Conservation (phyloP, 805 yeast genomes). For the Yamadazyma laniorum region DNA sequence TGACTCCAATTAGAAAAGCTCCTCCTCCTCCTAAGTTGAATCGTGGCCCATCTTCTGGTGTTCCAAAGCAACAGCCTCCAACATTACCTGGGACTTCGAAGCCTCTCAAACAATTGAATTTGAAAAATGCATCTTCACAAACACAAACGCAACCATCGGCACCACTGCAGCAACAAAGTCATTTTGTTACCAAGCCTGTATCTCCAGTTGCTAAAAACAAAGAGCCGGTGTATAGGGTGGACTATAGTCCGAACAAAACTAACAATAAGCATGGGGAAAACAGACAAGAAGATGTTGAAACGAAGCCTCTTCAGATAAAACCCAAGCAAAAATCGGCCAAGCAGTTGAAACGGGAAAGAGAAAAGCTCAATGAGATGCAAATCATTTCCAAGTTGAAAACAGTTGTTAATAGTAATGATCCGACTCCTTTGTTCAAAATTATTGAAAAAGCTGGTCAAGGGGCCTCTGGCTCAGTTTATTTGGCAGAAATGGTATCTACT, state of each 20-base stretch:
- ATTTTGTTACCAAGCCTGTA: slow-evolving; percentile 5
- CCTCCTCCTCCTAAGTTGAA: slow-evolving; percentile 50
- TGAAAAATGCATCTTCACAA: slow-evolving; percentile 1
- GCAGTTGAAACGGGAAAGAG: slow-evolving; percentile 40
- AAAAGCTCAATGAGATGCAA: slow-evolving; percentile 77
- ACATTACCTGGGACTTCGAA: slow-evolving; percentile 18
- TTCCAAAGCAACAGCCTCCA: slow-evolving; percentile 34
- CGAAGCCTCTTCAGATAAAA: slow-evolving; percentile 9
- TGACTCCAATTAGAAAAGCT: slow-evolving; percentile 53
- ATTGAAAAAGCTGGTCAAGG: slow-evolving; percentile 94
- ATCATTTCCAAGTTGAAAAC: slow-evolving; percentile 75
- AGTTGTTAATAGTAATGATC: slow-evolving; percentile 82
- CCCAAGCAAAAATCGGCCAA: slow-evolving; percentile 31
- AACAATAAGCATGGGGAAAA: not conserved
- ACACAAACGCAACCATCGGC: not conserved
- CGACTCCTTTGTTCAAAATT: slow-evolving; percentile 75
- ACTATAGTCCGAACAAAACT: not conserved
- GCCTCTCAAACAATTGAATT: slow-evolving; percentile 10
- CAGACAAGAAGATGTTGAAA: not conserved
- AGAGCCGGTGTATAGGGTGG: not conserved
- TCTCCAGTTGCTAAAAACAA: not conserved
- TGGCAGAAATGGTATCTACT: slow-evolving; percentile 64
- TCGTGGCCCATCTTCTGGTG: slow-evolving; percentile 14
- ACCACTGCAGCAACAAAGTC: not conserved
- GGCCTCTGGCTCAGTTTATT: slow-evolving; percentile 92